Evolutionary conservation across 768 basidiomycete species (phyloP).

Genomic region (Panus rudis): DNA sequence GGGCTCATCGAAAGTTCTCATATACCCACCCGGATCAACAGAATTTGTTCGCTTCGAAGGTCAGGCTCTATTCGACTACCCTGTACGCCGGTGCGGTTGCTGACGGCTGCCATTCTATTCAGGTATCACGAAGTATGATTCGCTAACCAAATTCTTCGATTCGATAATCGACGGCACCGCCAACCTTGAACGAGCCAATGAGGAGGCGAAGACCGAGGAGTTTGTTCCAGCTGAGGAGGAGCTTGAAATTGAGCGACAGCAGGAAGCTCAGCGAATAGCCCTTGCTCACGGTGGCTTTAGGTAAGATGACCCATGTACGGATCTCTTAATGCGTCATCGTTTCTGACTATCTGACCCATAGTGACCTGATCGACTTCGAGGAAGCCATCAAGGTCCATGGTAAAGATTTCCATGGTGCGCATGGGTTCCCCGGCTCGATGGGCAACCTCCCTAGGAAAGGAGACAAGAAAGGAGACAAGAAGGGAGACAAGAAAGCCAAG

Average conservation of each 20-base stretch:
- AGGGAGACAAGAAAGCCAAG: conserved; percentile 15
- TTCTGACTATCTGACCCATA: background rate
- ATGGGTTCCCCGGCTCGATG: conserved; percentile 40
- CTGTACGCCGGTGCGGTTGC: background rate
- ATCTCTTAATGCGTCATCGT: background rate
- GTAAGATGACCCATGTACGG: background rate
- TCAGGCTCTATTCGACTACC: conserved; percentile 21
- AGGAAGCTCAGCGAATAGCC: conserved; percentile 47
- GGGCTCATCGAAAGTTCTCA: conserved; percentile 56
- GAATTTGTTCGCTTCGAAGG: conserved; percentile 63
- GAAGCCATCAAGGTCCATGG: conserved; percentile 36
- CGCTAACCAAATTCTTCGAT: conserved; percentile 67
- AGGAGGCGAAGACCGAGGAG: conserved; percentile 31
- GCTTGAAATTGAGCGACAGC: conserved; percentile 41
- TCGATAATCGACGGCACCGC: conserved; percentile 63
- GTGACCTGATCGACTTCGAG: conserved; percentile 45
- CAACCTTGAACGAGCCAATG: conserved; percentile 40
- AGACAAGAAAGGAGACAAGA: background rate
- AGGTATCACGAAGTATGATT: conserved; percentile 71
- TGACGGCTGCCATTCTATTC: background rate
- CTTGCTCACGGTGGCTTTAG: conserved; percentile 45
- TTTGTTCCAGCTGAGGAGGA: conserved; percentile 33
- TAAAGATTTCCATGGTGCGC: conserved; percentile 35
- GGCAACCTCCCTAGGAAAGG: conserved; percentile 27
- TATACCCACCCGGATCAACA: conserved; percentile 58